A percentile compares a stretch with the other conserved stretches of the same genome.
phyloP scores from a whole-genome alignment of 2,329 filamentous ascomycete species.

The Xylariomycetidae sp. region DNA sequence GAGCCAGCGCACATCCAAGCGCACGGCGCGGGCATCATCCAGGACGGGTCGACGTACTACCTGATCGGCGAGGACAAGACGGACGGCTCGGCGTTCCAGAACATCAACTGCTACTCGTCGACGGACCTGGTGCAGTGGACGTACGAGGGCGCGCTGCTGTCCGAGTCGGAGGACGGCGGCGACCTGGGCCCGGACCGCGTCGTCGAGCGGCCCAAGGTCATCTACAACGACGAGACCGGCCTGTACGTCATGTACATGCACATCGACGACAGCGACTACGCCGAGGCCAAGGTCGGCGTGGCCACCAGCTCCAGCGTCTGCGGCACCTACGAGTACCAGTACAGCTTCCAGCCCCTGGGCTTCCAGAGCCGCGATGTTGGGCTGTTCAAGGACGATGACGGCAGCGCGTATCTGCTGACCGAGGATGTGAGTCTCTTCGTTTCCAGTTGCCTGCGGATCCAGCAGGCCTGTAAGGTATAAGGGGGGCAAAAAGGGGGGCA shows the following conservation, averaged over 20 bases:
- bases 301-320: constrained; percentile 48
- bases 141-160: constrained; percentile 53
- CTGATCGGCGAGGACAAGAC: constrained; percentile 56
- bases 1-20: constrained; percentile 50
- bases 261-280: constrained; percentile 52
- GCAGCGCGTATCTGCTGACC: constrained; percentile 18
- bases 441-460: too few relatives aligned
- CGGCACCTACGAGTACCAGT: constrained; percentile 35
- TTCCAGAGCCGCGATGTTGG: constrained; percentile 53
- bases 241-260: constrained; percentile 53
- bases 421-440: constrained; percentile 14
- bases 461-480: too few relatives aligned
- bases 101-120: constrained; percentile 63
- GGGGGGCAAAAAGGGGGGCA: too few relatives aligned
- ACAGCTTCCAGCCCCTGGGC: constrained; percentile 37
- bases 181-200: constrained; percentile 57
- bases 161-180: constrained; percentile 38
- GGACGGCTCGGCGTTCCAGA: constrained; percentile 44
- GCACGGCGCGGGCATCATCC: constrained; percentile 59
- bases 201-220: constrained; percentile 62
- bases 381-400: constrained; percentile 36
- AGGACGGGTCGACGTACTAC: constrained; percentile 55
- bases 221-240: constrained; percentile 50
- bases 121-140: constrained; percentile 58
- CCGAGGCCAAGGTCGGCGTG: constrained; percentile 59